These are phyloP conservation scores for grape (Vitis vinifera) DNA, from an alignment of 164 flowering plant species.

Conservation along the genomic window ASM3070453v1 NC_081810.1:19449001-19449500, in stretches of 20 bases:
- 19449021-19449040: slow-evolving; percentile 42
- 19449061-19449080: slow-evolving; percentile 54
- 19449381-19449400: slow-evolving; percentile 46
- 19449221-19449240: slow-evolving; percentile 57
- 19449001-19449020: slow-evolving; percentile 37
- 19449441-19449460: slow-evolving; percentile 41
- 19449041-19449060: slow-evolving; percentile 53
- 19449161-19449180: slow-evolving; percentile 60
- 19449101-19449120: slow-evolving; percentile 28
- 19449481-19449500: slow-evolving; percentile 39
- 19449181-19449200: slow-evolving; percentile 36
- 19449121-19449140: slow-evolving; percentile 46
- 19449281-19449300: slow-evolving; percentile 39
- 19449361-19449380: slow-evolving; percentile 35
- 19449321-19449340: slow-evolving; percentile 45
- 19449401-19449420: slow-evolving; percentile 32
- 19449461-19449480: slow-evolving; percentile 31
- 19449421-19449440: slow-evolving; percentile 27
- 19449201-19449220: slow-evolving; percentile 54
- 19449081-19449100: slow-evolving; percentile 49
- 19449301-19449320: slow-evolving; percentile 32
- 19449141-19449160: slow-evolving; percentile 26
- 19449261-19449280: slow-evolving; percentile 44
- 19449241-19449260: slow-evolving; percentile 29
- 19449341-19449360: slow-evolving; percentile 38